Conservation (phyloP, 2,329 filamentous ascomycete species). For the Alternaria hordeiaustralica region DNA sequence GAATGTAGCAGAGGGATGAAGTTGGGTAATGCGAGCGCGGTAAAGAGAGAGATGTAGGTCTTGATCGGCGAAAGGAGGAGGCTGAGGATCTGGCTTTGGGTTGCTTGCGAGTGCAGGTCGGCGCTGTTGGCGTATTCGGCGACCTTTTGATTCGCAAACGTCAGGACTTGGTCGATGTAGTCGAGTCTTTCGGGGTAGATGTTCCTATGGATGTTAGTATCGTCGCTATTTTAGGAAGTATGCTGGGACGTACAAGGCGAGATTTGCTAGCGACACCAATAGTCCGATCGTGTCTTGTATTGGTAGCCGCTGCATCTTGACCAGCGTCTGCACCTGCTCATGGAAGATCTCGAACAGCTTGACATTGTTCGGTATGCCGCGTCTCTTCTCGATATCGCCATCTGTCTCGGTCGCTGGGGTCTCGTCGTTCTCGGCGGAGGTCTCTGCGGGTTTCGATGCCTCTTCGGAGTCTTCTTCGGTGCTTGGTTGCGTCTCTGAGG, state of each 20-base stretch:
- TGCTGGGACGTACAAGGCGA: conserved; percentile 70
- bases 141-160: conserved; percentile 86
- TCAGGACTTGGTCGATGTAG: conserved; percentile 92
- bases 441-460: conserved; percentile 35
- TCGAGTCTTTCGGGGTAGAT: conserved; percentile 93
- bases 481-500: conserved; percentile 25
- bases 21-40: conserved; percentile 88
- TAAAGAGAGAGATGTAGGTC: conserved; percentile 92
- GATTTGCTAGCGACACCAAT: conserved; percentile 89
- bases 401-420: conserved; percentile 48
- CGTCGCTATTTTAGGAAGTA: not conserved
- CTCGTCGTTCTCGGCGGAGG: conserved; percentile 45
- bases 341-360: conserved; percentile 98
- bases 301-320: conserved; percentile 86
- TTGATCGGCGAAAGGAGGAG: conserved; percentile 90
- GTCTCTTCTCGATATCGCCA: conserved; percentile 53
- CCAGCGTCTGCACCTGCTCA: conserved; percentile 90
- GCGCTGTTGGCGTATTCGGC: conserved; percentile 89
- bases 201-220: conserved; percentile 61
- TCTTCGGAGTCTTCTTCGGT: conserved; percentile 39
- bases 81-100: conserved; percentile 87
- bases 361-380: conserved; percentile 74
- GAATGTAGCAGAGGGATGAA: conserved; percentile 89
- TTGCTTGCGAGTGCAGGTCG: conserved; percentile 86
- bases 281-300: conserved; percentile 95